These are phyloP conservation scores for Gypsophila paniculata DNA, from an alignment of 179 eudicot genomes.

Conservation along the genomic window DNA sequence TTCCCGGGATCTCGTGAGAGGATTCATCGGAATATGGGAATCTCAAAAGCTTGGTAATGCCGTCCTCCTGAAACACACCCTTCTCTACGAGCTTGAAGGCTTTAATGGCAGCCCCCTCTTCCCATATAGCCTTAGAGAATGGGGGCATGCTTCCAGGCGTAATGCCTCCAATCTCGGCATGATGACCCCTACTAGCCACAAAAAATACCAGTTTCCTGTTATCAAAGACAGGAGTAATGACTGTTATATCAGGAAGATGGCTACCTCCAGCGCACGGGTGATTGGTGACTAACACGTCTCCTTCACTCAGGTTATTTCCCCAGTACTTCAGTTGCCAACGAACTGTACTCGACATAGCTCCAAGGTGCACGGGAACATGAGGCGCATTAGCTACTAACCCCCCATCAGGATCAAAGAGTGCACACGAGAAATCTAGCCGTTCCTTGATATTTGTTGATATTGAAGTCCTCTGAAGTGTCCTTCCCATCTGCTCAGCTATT, in stretches of 20 bases:
- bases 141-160: conserved; percentile 99
- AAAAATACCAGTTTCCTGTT: conserved; percentile 71
- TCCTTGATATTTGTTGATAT: conserved; percentile 96
- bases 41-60: conserved; percentile 66
- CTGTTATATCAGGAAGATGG: conserved; percentile 95
- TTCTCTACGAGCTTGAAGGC: conserved; percentile 96
- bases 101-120: conserved; percentile 98
- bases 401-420: conserved; percentile 91
- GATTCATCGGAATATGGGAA: conserved; percentile 56
- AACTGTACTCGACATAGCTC: conserved; percentile 96
- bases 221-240: conserved; percentile 82
- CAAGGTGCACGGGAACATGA: conserved; percentile 96
- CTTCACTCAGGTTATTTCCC: conserved; percentile 76
- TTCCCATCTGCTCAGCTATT: conserved; percentile 98
- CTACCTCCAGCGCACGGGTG: conserved; percentile 98
- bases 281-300: conserved; percentile 90
- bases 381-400: conserved; percentile 98
- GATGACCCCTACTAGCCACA: conserved; percentile 97
- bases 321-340: conserved; percentile 81
- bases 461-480: conserved; percentile 91
- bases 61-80: conserved; percentile 89
- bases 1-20: conserved; percentile 64
- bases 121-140: conserved; percentile 88
- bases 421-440: conserved; percentile 91
- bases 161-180: conserved; percentile 96